Evolutionary conservation across 306 rosid species (phyloP), one percentile per base, ranked within the genome.

Genomic region (Rosa chinensis): DNA sequence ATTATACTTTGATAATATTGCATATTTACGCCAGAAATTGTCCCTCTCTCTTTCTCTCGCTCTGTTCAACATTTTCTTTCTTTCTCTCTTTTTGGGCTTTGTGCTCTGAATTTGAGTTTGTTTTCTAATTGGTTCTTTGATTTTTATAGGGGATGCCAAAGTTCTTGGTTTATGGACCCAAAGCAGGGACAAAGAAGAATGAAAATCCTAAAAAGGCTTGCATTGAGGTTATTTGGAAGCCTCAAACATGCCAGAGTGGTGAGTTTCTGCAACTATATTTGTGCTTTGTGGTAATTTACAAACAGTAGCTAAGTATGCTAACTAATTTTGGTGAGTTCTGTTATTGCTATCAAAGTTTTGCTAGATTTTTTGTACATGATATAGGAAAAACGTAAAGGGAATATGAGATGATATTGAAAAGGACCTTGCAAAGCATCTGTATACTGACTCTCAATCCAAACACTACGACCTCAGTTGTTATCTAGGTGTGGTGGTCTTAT

Each of bases 201-300:
- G 99, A 94, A 72, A 92, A 91, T 82, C 97, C 99, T 0, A 95
- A 25, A 91, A 80, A 90, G 74, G 95, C 97, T 77, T 94, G 90
- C 79, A 78, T 94, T 87, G 99, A 94, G 82, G 89, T 94, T 83
- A 87, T 94, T 86, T 94, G 97, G 99, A 94, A 94, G 79, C 94
- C 97, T 13, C 91, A 89, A 78, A 89, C 97, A 14, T 97, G 99
- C 70, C 95, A 89, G 21, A 87, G 86, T 80, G 95, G 97, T 92
- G 48, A 64, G 76, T 11, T 50, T 56, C 23, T 61, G 70, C 58
- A 43, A 43, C 40, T 37, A 50, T 50, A 5, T 75, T 8, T 21
- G 55, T 13, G 21, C 17, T 50, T 32, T 72, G 11, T 35, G 2
- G 17, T 23, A 1, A 8, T 58, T 21, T 58, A 35, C 37, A 21